These are phyloP conservation scores for Kazachstania psychrophila DNA, from an alignment of 805 yeast species.

Conservation along the genomic window DNA sequence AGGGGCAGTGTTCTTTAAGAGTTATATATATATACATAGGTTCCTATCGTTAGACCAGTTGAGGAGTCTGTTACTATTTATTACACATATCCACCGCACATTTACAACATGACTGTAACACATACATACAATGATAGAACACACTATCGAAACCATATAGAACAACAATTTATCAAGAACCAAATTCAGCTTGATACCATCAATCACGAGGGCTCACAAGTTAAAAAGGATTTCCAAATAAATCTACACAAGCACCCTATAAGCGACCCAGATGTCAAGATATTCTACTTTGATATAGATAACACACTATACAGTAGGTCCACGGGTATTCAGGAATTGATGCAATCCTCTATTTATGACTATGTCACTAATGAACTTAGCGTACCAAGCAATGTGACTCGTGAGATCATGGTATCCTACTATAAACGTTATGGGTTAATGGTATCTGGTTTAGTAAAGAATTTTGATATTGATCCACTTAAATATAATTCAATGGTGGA, in stretches of 20 bases:
- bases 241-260: slow-evolving; percentile 14
- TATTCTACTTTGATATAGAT: slow-evolving; percentile 83
- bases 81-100: no score
- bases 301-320: slow-evolving; percentile 75
- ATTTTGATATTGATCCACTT: slow-evolving; percentile 66
- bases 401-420: slow-evolving; percentile 54
- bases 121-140: neutral
- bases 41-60: no score
- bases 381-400: slow-evolving; percentile 61
- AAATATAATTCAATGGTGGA: slow-evolving; percentile 81
- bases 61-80: no score
- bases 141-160: slow-evolving; percentile 7
- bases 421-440: slow-evolving; percentile 84
- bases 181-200: slow-evolving; percentile 22
- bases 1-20: no score
- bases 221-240: slow-evolving; percentile 15
- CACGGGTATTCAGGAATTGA: slow-evolving; percentile 64
- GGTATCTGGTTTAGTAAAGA: slow-evolving; percentile 65
- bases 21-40: no score
- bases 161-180: slow-evolving; percentile 19
- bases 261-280: slow-evolving; percentile 19
- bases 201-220: slow-evolving; percentile 24
- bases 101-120: slow-evolving; percentile 1
- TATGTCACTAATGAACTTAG: slow-evolving; percentile 58
- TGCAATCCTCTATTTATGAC: slow-evolving; percentile 74